These are phyloP conservation scores for Phytophthora multivora DNA, from an alignment of 352 stramenopile species.

Conservation along the genomic window DNA sequence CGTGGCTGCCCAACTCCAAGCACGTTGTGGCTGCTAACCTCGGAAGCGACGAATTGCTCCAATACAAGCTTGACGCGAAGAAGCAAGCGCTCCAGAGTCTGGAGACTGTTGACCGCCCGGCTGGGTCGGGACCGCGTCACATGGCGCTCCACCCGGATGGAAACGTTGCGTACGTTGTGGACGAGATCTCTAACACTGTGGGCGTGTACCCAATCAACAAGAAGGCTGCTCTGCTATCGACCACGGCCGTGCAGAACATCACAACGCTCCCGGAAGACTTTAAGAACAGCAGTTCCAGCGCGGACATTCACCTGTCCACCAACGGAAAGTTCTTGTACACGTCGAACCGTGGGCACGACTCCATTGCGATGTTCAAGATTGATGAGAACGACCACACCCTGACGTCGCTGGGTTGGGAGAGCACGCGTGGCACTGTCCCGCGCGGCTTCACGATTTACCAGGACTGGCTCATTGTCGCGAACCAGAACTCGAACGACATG, in stretches of 20 bases:
- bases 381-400: constrained; percentile 35
- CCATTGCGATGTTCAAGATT: constrained; percentile 63
- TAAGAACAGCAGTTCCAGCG: constrained; percentile 30
- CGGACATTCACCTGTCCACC: constrained; percentile 60
- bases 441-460: constrained; percentile 56
- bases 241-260: constrained; percentile 45
- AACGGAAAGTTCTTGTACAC: constrained; percentile 67
- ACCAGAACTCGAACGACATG: constrained; percentile 68
- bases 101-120: constrained; percentile 22
- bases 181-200: constrained; percentile 69
- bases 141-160: constrained; percentile 55
- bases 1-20: constrained; percentile 52
- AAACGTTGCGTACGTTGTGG: constrained; percentile 62
- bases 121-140: constrained; percentile 65
- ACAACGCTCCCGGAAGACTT: constrained; percentile 55
- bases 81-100: constrained; percentile 43
- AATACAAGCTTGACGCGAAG: constrained; percentile 48
- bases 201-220: constrained; percentile 52
- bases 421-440: constrained; percentile 45
- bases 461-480: constrained; percentile 59
- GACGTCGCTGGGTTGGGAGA: constrained; percentile 41
- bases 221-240: constrained; percentile 26
- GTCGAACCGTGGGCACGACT: constrained; percentile 70
- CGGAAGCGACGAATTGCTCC: constrained; percentile 63
- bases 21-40: constrained; percentile 58